Percentiles rank a stretch among this genome's conserved stretches.
These are phyloP conservation scores for Pyrenula massariospora DNA, from an alignment of 495 filamentous ascomycete genomes.

Conservation along the genomic window DNA sequence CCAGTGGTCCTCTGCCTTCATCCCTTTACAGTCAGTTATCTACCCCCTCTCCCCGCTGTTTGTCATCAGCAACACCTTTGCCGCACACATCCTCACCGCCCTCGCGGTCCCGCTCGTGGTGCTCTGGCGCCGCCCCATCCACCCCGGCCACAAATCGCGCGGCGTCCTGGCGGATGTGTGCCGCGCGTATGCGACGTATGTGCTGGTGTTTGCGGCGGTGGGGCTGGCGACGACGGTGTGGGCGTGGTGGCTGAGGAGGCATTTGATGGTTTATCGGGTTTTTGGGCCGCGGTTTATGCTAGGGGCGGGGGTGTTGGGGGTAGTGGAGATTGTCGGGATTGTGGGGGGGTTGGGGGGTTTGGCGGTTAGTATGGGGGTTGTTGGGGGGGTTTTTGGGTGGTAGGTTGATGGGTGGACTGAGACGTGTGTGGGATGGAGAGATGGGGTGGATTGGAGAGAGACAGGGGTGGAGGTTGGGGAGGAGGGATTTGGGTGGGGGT, in stretches of 20 bases:
- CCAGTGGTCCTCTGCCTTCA: constrained; percentile 96
- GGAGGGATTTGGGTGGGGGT: background rate
- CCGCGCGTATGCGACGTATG: constrained; percentile 56
- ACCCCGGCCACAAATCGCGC: constrained; percentile 18
- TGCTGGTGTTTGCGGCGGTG: constrained; percentile 71
- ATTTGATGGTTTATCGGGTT: constrained; percentile 96
- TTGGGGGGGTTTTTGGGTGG: constrained; percentile 86
- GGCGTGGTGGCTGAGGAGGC: constrained; percentile 74
- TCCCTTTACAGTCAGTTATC: constrained; percentile 66
- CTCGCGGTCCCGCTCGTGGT: constrained; percentile 67
- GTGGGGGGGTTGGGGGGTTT: constrained; percentile 58
- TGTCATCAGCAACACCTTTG: constrained; percentile 77
- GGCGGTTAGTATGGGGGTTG: constrained; percentile 59
- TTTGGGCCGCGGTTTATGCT: constrained; percentile 87
- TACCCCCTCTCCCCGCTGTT: constrained; percentile 85
- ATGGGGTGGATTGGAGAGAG: background rate
- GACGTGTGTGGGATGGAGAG: background rate
- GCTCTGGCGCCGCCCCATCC: constrained; percentile 68
- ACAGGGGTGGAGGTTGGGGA: background rate
- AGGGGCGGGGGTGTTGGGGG: constrained; percentile 56
- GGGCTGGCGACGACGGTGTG: constrained; percentile 75
- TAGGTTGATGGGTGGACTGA: constrained; percentile 3
- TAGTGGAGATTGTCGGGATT: constrained; percentile 65
- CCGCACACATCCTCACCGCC: constrained; percentile 72
- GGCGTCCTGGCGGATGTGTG: constrained; percentile 53